Evolutionary conservation across 805 yeast genomes (phyloP), one percentile per base, ranked within the genome.

Genomic region (Nakazawaea ernobii): DNA sequence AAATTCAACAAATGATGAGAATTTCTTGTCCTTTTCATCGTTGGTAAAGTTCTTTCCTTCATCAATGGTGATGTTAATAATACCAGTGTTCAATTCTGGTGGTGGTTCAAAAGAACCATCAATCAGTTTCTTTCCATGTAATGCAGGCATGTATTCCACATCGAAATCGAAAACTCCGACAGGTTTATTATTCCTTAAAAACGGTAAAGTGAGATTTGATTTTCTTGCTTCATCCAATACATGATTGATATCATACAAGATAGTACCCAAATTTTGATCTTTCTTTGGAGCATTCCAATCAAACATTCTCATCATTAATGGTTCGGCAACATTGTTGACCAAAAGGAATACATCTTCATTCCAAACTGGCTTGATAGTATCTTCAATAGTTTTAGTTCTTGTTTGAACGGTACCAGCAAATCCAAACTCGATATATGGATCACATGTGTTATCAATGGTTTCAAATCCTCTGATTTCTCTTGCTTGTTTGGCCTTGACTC

Each of bases 61-160:
- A 42, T 66, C 69, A 30, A 55, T 57, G 35, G 65, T 55, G 62
- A 73, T 70, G 48, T 72, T 78, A 17, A 84, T 80, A 56, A 95
- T 82, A 74, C 99, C 99, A 13, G 97, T 89, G 67, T 92, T 92
- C 62, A 88, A 78, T 54, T 89, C 97, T 39, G 96, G 96, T 40
- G 95, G 86, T 42, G 95, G 89, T 54, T 81, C 83, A 46, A 77
- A 72, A 2, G 91, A 83, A 43, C 97, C 97, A 64, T 89, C 96
- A 3, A 87, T 83, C 49, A 77, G 73, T 52, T 77, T 68, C 55
- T 71, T 64, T 49, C 79, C 72, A 66, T 79, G 72, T 51, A 89
- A 67, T 11, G 94, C 83, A 36, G 95, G 94, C 74, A 82, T 81
- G 69, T 76, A 86, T 53, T 80, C 79, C 55, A 86, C 72, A 52